Conservation (phyloP, 768 basidiomycete species). For the Fibroporia radiculosa region DNA sequence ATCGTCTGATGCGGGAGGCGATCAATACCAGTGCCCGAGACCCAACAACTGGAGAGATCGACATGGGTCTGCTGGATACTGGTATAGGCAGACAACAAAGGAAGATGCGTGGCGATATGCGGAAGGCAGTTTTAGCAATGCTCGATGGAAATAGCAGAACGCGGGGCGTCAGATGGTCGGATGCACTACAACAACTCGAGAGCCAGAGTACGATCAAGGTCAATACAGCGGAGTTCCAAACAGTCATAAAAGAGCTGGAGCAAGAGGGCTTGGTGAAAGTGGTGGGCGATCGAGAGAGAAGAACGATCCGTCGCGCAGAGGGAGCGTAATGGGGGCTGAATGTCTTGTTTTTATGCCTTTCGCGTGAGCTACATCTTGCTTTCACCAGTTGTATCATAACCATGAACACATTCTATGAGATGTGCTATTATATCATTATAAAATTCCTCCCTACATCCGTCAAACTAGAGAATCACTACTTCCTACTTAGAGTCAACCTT, state of each 20-base stretch:
- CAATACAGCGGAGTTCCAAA: slow-evolving; percentile 72
- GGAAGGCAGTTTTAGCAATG: slow-evolving; percentile 65
- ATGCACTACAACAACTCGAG: slow-evolving; percentile 70
- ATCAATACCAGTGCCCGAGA: slow-evolving; percentile 94
- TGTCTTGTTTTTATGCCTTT: background rate
- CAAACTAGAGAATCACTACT: no score
- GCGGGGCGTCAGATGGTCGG: slow-evolving; percentile 72
- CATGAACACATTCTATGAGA: no score
- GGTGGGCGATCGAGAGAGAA: slow-evolving; percentile 78
- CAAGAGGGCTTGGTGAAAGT: slow-evolving; percentile 84
- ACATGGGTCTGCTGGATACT: slow-evolving; percentile 91
- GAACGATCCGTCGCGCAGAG: slow-evolving; percentile 70
- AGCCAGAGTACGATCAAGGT: slow-evolving; percentile 82
- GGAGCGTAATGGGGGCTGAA: slow-evolving; percentile 13
- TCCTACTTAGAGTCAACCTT: no score
- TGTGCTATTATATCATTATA: no score
- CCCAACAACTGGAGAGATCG: slow-evolving; percentile 93
- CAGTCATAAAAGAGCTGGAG: slow-evolving; percentile 71
- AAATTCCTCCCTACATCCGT: no score
- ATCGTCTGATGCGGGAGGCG: slow-evolving; percentile 93
- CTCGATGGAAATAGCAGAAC: slow-evolving; percentile 42
- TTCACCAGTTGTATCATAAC: no score
- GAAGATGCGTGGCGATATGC: slow-evolving; percentile 83
- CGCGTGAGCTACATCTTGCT: no score
- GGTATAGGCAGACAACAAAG: slow-evolving; percentile 86